Evolutionary conservation across 2,329 filamentous ascomycete genomes (phyloP).

Genomic region (Pseudogymnoascus sp.): DNA sequence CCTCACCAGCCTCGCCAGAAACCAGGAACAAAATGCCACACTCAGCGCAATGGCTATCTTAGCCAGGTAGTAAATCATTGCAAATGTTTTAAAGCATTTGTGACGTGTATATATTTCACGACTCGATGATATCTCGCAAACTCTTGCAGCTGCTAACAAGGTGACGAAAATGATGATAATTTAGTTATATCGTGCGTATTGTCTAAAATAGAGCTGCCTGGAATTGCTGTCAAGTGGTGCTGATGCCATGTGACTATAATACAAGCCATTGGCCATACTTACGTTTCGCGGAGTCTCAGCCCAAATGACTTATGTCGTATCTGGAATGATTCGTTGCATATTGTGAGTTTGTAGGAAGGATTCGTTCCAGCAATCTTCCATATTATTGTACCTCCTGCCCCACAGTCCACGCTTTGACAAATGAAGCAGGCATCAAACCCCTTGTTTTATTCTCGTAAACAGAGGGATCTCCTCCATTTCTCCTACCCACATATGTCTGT

Average conservation of each 20-base stretch:
- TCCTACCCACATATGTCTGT: not conserved
- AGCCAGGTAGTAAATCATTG: not conserved
- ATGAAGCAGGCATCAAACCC: not conserved
- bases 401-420: not conserved
- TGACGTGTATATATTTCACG: not conserved
- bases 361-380: not conserved
- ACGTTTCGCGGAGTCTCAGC: not conserved
- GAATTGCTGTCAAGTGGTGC: not conserved
- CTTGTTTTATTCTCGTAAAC: not conserved
- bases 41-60: not conserved
- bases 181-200: not conserved
- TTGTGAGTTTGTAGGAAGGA: not conserved
- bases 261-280: not conserved
- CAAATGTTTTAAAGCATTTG: not conserved
- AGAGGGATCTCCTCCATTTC: not conserved
- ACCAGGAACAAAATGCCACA: not conserved
- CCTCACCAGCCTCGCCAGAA: not conserved
- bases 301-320: not conserved
- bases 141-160: not conserved
- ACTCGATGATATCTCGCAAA: not conserved
- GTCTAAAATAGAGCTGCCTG: not conserved
- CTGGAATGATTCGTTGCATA: not conserved
- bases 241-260: not conserved
- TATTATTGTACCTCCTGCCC: not conserved
- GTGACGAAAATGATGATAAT: not conserved